These are phyloP conservation scores for Cicer arietinum DNA, from an alignment of 306 rosid genomes.

Conservation along the genomic window DNA sequence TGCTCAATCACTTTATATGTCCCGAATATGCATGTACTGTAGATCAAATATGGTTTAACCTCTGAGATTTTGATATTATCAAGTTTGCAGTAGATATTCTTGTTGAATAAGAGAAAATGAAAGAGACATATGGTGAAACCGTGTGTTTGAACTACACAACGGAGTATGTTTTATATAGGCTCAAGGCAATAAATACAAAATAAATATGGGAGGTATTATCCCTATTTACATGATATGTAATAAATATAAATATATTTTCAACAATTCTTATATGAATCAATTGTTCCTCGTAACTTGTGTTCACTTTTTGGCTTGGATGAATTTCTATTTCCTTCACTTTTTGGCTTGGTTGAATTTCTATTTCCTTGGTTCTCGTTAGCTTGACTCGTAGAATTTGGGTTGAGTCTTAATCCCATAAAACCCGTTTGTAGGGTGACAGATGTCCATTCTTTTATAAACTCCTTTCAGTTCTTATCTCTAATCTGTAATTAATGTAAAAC, in stretches of 20 bases:
- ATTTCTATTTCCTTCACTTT: slow-evolving; percentile 32
- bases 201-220: too few relatives aligned
- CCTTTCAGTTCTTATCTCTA: too few relatives aligned
- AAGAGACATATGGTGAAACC: too few relatives aligned
- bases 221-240: too few relatives aligned
- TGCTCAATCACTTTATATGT: slow-evolving; percentile 19
- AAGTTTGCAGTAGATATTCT: slow-evolving; percentile 1
- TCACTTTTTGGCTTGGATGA: slow-evolving; percentile 23
- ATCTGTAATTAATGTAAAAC: too few relatives aligned
- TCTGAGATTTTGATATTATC: slow-evolving; percentile 18
- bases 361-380: slow-evolving; percentile 21
- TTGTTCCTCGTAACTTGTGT: slow-evolving; percentile 1
- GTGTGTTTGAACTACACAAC: too few relatives aligned
- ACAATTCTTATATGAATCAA: not conserved
- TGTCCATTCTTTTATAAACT: not conserved
- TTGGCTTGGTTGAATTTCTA: slow-evolving; percentile 29
- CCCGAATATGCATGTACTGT: slow-evolving; percentile 11
- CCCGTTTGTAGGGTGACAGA: not conserved
- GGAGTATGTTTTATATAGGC: too few relatives aligned
- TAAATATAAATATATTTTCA: too few relatives aligned
- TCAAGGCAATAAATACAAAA: too few relatives aligned
- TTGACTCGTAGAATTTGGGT: not conserved
- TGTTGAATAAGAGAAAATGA: too few relatives aligned
- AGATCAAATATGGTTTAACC: slow-evolving; percentile 12
- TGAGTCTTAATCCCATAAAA: not conserved